Percentiles rank a stretch among this genome's conserved stretches.
These are phyloP conservation scores for Colletotrichum sp. DNA, from an alignment of 2,329 filamentous ascomycete species.

Conservation along the genomic window DNA sequence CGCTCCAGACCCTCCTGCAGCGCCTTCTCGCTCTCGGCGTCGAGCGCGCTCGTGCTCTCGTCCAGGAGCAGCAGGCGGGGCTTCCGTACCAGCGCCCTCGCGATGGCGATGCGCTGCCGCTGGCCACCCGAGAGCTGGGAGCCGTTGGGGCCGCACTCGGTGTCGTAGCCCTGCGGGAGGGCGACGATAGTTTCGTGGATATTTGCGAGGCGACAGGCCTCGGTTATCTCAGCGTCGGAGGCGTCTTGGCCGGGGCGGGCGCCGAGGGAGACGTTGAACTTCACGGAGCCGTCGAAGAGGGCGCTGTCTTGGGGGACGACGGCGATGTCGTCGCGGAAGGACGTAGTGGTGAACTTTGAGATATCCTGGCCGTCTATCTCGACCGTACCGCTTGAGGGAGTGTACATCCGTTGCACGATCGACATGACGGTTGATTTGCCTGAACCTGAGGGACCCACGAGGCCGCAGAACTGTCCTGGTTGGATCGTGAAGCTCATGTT, in stretches of 20 bases:
- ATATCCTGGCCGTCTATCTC: conserved; percentile 54
- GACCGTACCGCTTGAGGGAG: conserved; percentile 43
- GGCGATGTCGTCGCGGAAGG: conserved; percentile 43
- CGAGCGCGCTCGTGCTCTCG: conserved; percentile 73
- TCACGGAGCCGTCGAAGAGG: conserved; percentile 45
- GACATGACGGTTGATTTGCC: conserved; percentile 72
- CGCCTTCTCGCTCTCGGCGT: conserved; percentile 62
- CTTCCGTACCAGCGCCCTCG: conserved; percentile 67
- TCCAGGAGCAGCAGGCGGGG: conserved; percentile 73
- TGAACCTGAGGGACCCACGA: conserved; percentile 70
- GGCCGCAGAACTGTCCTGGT: conserved; percentile 65
- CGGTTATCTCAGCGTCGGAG: conserved; percentile 55
- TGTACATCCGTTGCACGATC: conserved; percentile 56
- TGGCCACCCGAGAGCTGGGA: conserved; percentile 73
- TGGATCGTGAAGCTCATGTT: conserved; percentile 61
- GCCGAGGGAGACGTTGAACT: conserved; percentile 45
- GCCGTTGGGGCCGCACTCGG: conserved; percentile 65
- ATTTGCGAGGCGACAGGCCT: conserved; percentile 61
- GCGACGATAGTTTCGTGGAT: conserved; percentile 63
- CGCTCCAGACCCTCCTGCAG: conserved; percentile 64
- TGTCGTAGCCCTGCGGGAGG: conserved; percentile 63
- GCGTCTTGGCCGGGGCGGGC: conserved; percentile 48
- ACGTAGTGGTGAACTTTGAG: conserved; percentile 37
- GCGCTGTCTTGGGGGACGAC: conserved; percentile 45
- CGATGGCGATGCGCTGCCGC: conserved; percentile 72